Conservation (phyloP, 495 filamentous ascomycete species). For the Echria macrotheca region DNA sequence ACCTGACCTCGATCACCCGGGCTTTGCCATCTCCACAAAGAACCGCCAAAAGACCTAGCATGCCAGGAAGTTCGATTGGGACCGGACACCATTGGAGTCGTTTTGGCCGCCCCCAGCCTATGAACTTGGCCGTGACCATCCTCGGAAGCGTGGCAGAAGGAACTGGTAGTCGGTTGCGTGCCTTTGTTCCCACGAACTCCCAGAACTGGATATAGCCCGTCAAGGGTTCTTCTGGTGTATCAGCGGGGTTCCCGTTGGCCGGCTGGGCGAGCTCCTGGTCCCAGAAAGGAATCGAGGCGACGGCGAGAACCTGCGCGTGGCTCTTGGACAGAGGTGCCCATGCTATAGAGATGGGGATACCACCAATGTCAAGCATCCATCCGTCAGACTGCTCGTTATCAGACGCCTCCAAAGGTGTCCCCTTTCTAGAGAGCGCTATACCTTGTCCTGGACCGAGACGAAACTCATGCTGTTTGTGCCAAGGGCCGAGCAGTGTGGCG, state of each 20-base stretch:
- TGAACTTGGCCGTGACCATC: conserved; percentile 28
- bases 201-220: too few species aligned
- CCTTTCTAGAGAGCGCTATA: conserved; percentile 25
- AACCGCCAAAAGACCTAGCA: conserved; percentile 31
- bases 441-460: conserved; percentile 26
- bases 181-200: conserved; percentile 27
- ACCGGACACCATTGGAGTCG: conserved; percentile 44
- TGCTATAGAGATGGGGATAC: conserved; percentile 37
- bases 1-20: conserved; percentile 34
- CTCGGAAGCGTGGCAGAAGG: conserved; percentile 22
- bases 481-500: conserved; percentile 32
- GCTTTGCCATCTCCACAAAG: conserved; percentile 39
- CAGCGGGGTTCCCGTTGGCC: too few species aligned
- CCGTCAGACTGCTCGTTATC: conserved; percentile 23
- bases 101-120: conserved; percentile 37
- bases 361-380: conserved; percentile 42
- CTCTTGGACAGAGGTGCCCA: conserved; percentile 37
- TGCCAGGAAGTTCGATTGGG: conserved; percentile 20
- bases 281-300: conserved; percentile 38
- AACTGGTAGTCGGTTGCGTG: conserved; percentile 11
- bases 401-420: conserved; percentile 9
- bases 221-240: conserved; percentile 15
- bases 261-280: conserved; percentile 32
- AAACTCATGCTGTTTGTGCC: conserved; percentile 31
- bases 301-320: conserved; percentile 36